Percentiles rank a stretch among this genome's conserved stretches.
phyloP scores from a whole-genome alignment of 2,329 filamentous ascomycete species.

The Ophiosphaerella korrae region DNA sequence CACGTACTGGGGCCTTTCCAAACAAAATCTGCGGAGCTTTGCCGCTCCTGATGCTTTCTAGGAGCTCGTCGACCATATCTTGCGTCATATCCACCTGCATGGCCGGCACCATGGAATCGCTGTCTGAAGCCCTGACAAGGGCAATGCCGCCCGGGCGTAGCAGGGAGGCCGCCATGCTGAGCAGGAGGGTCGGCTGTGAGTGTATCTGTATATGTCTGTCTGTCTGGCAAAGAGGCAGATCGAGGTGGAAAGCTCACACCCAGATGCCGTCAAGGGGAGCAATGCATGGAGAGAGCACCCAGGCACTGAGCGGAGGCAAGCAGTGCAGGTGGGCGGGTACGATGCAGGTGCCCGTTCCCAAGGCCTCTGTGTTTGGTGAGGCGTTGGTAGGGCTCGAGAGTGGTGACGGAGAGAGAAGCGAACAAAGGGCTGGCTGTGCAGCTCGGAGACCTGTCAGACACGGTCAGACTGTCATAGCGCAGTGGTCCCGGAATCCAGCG shows the following conservation, averaged over 20 bases:
- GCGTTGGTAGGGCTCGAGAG: conserved; percentile 30
- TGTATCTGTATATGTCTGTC: too few species aligned
- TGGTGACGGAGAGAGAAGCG: conserved; percentile 29
- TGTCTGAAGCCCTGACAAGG: conserved; percentile 47
- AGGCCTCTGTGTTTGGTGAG: conserved; percentile 31
- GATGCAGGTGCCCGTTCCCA: conserved; percentile 29
- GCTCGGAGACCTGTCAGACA: conserved; percentile 43
- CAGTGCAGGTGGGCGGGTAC: conserved; percentile 24
- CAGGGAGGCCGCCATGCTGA: conserved; percentile 38
- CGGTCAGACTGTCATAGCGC: conserved; percentile 49
- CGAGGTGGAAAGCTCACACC: conserved; percentile 44
- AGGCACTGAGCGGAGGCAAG: conserved; percentile 38
- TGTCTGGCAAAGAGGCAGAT: conserved; percentile 24
- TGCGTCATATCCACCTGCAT: conserved; percentile 51
- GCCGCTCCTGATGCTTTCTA: conserved; percentile 43
- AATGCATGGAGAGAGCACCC: conserved; percentile 49
- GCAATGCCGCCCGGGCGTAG: conserved; percentile 39
- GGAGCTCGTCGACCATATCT: conserved; percentile 49
- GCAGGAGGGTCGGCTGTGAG: conserved; percentile 6
- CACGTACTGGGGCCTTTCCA: conserved; percentile 48
- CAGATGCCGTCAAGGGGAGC: conserved; percentile 41
- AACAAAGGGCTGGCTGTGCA: conserved; percentile 36
- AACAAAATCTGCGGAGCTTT: conserved; percentile 47
- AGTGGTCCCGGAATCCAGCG: conserved; percentile 43
- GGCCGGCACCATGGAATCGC: conserved; percentile 44